Base-by-base conservation (phyloP, 805 yeast species). In the Saccharomyces jurei region DNA sequence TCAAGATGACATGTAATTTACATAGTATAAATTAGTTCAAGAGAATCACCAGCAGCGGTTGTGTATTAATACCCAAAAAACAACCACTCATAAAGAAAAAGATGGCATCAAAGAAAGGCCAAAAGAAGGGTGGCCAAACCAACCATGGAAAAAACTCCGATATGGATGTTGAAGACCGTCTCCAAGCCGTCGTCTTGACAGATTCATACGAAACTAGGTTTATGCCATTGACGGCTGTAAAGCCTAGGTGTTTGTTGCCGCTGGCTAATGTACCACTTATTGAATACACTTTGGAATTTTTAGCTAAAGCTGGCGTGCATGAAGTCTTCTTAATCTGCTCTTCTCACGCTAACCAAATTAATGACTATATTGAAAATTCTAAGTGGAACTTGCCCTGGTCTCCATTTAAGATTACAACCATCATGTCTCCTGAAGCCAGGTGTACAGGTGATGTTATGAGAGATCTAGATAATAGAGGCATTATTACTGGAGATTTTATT, bases 361-460 rank as follows among this genome's bases (percentile, higher is more conserved):
- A 87, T 68, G 80, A 77, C 41, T 94, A 94, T 66, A 84, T 94
- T 51, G 89, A 85, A 60, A 67, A 73, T 5, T 83, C 89, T 32
- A 84, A 83, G 65, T 87, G 94, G 94, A 75, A 73, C 31, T 64
- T 75, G 17, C 76, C 82, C 1, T 81, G 84, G 66, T 81, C 96
- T 2, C 96, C 97, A 1, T 92, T 94, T 70, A 80, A 81, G 54
- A 79, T 94, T 48, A 81, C 82, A 50, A 86, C 96, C 2, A 81
- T 92, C 52, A 80, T 87, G 77, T 82, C 95, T 26, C 81, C 89
- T 50, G 97, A 92, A 69, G 84, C 94, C 10, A 75, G 91, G 69
- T 87, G 96, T 28, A 96, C 92, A 10, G 99, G 99, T 60, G 99
- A 94, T 72, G 95, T 96, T 22, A 88, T 94, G 96, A 80, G 99